A percentile compares a stretch with the other conserved stretches of the same genome.
Conservation (phyloP, 768 basidiomycete genomes). For the Hericium erinaceus region DNA sequence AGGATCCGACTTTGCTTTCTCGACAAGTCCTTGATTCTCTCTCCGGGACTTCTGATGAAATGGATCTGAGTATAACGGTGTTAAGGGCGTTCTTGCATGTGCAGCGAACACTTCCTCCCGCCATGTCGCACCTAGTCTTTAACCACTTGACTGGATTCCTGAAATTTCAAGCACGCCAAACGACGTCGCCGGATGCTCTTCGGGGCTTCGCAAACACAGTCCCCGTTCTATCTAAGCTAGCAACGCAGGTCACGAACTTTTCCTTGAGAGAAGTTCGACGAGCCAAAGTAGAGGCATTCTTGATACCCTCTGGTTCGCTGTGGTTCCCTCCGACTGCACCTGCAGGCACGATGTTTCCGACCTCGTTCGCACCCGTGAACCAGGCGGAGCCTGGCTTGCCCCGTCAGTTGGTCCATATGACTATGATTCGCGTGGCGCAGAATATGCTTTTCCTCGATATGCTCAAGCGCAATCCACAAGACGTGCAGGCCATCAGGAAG, state of each 20-base stretch:
- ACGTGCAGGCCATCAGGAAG: conserved; percentile 59
- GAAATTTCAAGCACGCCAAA: conserved; percentile 39
- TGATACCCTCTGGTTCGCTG: conserved; percentile 61
- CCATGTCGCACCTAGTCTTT: conserved; percentile 56
- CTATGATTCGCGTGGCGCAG: conserved; percentile 61
- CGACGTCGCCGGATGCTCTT: conserved; percentile 34
- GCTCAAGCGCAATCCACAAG: conserved; percentile 57
- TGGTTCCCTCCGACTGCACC: conserved; percentile 59
- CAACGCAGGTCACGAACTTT: conserved; percentile 60
- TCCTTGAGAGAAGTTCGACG: conserved; percentile 63
- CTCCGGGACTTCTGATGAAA: conserved; percentile 38
- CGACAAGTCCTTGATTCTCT: conserved; percentile 56
- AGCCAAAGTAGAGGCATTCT: conserved; percentile 58
- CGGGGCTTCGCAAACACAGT: conserved; percentile 44
- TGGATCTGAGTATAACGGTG: conserved; percentile 38
- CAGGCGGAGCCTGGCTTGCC: conserved; percentile 18
- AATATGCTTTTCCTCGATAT: conserved; percentile 58
- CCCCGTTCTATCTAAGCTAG: conserved; percentile 50
- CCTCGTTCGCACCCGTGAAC: conserved; percentile 20
- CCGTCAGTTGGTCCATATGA: conserved; percentile 39
- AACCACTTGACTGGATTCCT: conserved; percentile 65
- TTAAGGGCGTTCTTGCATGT: conserved; percentile 52
- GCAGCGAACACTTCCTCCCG: conserved; percentile 48
- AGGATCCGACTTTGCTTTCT: conserved; percentile 60
- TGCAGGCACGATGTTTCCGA: conserved; percentile 53